Conservation (phyloP, 257 asterid species). For the Sherardia arvensis region DNA sequence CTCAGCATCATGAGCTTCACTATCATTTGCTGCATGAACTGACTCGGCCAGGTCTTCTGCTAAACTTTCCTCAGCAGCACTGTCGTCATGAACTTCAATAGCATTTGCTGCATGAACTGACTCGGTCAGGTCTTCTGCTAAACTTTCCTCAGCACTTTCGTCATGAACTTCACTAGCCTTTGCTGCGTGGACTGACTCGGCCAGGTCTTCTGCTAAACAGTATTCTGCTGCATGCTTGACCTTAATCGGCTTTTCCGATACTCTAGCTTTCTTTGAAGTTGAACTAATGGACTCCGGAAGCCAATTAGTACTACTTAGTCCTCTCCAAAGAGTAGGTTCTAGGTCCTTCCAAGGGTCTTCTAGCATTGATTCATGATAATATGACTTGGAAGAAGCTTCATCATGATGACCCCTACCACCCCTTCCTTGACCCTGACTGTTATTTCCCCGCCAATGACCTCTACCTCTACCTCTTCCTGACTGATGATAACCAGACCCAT, state of each 20-base stretch:
- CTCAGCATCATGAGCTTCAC: too few relatives aligned
- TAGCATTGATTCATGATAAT: conserved; percentile 57
- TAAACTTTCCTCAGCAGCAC: too few relatives aligned
- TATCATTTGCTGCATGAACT: too few relatives aligned
- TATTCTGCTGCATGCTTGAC: conserved; percentile 26
- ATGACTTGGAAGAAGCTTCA: conserved; percentile 28
- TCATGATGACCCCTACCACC: conserved; percentile 27
- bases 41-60: too few relatives aligned
- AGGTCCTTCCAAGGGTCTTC: conserved; percentile 74
- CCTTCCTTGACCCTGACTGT: conserved; percentile 20
- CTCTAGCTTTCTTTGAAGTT: conserved; percentile 52
- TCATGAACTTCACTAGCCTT: conserved; percentile 1
- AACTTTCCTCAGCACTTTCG: conserved; percentile 8
- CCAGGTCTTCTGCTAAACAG: conserved; percentile 74
- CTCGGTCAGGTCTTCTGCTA: too few relatives aligned
- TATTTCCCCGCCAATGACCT: conserved; percentile 14
- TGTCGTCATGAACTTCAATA: too few relatives aligned
- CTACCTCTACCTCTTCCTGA: conserved; percentile 16
- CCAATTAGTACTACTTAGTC: conserved; percentile 18
- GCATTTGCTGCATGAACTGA: too few relatives aligned
- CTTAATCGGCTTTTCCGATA: conserved; percentile 26
- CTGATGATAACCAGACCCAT: conserved; percentile 23
- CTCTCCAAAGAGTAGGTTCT: conserved; percentile 49
- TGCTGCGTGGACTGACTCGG: conserved; percentile 50
- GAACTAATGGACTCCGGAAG: conserved; percentile 35